Base-by-base conservation (phyloP, 2,329 filamentous ascomycete genomes). In the Thermothelomyces thermophilus region DNA sequence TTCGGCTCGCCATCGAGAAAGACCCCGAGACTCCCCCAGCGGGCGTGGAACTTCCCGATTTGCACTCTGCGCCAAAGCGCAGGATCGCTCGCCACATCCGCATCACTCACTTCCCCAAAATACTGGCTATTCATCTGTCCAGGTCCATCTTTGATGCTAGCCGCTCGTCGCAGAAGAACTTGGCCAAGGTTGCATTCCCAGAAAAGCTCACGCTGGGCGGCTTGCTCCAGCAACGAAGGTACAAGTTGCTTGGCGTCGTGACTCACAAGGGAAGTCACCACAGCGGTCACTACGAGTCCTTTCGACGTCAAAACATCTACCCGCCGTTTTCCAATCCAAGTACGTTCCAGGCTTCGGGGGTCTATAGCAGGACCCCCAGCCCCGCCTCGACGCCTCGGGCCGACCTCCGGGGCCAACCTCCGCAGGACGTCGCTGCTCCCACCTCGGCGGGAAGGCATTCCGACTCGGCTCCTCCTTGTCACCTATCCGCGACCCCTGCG, bases 261-360 rank as follows among this genome's bases (percentile, higher is more conserved):
- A 95, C 88, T 19, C 93, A 98, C 65, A 95, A 95, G 62, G 93
- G 93, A 33, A 94, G 87, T 55, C 93, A 98, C 65, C 85, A 95
- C 63, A 95, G 90, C 61, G 93, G 93, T 1, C 93, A 98, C 64
- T 98, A 98, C 70, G 93, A 98, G 66, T 91, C 90, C 1, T 97
- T 97, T 67, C 80, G 93, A 30, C 80, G 93, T 33, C 93, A 97
- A 67, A 85, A 87, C 51, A 70, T 88, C 8, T 81, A 84, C 44
- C 72, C 85, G 3, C 90, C 90, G 0, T 97, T 83, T 64, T 86
- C 88, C 1, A 96, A 91, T 7, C 82, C 86, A 0, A 84, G 87
- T 58, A 83, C 82, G 0, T 91, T 95, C 67, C 84, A 86, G 53
- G 77, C 78, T 5, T 86, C 87, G 33, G 84, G 82, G 6, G 80